Conservation (phyloP, 2,329 filamentous ascomycete genomes). For the Monosporascus sp. region DNA sequence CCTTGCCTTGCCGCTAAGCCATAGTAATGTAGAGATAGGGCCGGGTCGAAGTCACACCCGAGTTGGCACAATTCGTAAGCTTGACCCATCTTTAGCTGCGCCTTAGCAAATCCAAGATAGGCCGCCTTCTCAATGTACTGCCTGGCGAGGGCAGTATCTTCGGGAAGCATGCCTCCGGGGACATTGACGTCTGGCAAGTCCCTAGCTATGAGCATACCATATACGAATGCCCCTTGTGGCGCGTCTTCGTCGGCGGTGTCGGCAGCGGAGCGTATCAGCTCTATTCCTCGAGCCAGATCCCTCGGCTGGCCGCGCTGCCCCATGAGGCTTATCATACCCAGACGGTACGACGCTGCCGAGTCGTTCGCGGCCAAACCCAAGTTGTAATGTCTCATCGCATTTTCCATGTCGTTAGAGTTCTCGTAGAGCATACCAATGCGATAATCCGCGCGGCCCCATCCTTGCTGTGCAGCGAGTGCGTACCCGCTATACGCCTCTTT, state of each 20-base stretch:
- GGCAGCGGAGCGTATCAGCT: slow-evolving; percentile 78
- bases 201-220: slow-evolving; percentile 87
- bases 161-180: slow-evolving; percentile 63
- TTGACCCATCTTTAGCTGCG: slow-evolving; percentile 94
- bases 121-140: slow-evolving; percentile 95
- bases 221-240: slow-evolving; percentile 90
- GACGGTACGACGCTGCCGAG: slow-evolving; percentile 77
- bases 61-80: slow-evolving; percentile 92
- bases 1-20: slow-evolving; percentile 87
- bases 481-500: slow-evolving; percentile 91
- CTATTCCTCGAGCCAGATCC: slow-evolving; percentile 71
- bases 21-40: slow-evolving; percentile 92
- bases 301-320: slow-evolving; percentile 88
- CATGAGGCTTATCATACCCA: slow-evolving; percentile 96
- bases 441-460: slow-evolving; percentile 86
- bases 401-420: slow-evolving; percentile 84
- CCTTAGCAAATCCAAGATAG: slow-evolving; percentile 91
- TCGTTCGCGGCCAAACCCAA: slow-evolving; percentile 74
- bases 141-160: slow-evolving; percentile 67
- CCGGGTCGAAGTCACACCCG: slow-evolving; percentile 90
- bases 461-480: slow-evolving; percentile 75
- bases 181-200: slow-evolving; percentile 88
- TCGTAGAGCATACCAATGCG: slow-evolving; percentile 98
- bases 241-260: slow-evolving; percentile 92
- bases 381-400: slow-evolving; percentile 87